Conservation (phyloP, 495 filamentous ascomycete genomes). For the Darksidea phi region DNA sequence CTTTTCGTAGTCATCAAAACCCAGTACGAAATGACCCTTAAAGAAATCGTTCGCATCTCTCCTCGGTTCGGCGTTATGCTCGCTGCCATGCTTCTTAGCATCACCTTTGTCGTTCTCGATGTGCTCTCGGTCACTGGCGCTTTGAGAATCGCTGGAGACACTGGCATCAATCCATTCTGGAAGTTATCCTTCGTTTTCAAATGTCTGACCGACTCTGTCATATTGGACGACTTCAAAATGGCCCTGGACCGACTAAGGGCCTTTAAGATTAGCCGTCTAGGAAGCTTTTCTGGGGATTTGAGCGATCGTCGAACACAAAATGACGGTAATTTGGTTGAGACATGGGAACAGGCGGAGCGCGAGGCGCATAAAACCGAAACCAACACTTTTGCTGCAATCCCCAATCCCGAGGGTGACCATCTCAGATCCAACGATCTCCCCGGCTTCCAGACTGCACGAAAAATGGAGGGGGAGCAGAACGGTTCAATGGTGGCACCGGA, state of each 20-base stretch:
- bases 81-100: conserved; percentile 53
- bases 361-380: neutral
- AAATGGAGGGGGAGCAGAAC: conserved; percentile 13
- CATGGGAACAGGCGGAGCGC: conserved; percentile 24
- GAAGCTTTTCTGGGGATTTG: conserved; percentile 33
- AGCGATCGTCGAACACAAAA: conserved; percentile 26
- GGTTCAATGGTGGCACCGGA: conserved; percentile 18
- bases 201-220: conserved; percentile 58
- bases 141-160: conserved; percentile 29
- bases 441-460: neutral
- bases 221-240: conserved; percentile 64
- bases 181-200: conserved; percentile 60
- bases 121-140: conserved; percentile 43
- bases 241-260: conserved; percentile 49
- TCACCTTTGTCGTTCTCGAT: conserved; percentile 57
- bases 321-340: conserved; percentile 15
- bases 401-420: conserved; percentile 27
- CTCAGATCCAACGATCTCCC: conserved; percentile 18
- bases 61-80: conserved; percentile 61
- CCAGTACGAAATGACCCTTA: conserved; percentile 52
- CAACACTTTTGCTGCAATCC: neutral
- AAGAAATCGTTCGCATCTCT: conserved; percentile 51
- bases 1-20: conserved; percentile 57
- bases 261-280: conserved; percentile 36
- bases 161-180: conserved; percentile 52